Evolutionary conservation across 1,139 yeast genomes (phyloP).

Genomic region (Lodderomyces pseudojiufengensis): DNA sequence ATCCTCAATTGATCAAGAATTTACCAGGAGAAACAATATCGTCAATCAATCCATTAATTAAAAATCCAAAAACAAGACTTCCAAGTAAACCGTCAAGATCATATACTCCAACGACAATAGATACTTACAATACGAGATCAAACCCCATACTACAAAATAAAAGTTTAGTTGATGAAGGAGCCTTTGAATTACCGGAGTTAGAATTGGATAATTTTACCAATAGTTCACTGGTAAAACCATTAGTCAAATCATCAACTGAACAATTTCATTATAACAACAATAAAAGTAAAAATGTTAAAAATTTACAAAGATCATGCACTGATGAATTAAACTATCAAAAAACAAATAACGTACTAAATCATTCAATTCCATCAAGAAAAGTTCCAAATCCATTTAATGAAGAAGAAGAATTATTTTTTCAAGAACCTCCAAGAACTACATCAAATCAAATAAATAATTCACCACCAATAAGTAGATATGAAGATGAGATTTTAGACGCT

Average conservation of each 20-base stretch:
- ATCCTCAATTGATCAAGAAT: no score
- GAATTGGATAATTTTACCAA: no score
- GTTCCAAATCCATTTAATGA: conserved; percentile 2
- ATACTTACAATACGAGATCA: no score
- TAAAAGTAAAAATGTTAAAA: not conserved
- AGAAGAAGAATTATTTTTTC: conserved; percentile 1
- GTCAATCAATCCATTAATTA: no score
- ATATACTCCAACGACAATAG: conserved; percentile 1
- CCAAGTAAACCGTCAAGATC: conserved; percentile 2
- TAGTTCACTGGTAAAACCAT: not conserved
- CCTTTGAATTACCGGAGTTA: no score
- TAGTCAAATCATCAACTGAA: conserved; percentile 1
- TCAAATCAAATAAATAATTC: not conserved
- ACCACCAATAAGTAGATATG: not conserved
- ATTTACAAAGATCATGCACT: conserved; percentile 3
- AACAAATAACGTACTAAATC: no score
- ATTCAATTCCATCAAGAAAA: not conserved
- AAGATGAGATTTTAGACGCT: conserved; percentile 4
- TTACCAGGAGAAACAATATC: no score
- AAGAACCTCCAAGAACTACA: not conserved
- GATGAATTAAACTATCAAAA: conserved; percentile 3
- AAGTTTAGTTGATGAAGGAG: no score
- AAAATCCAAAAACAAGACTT: not conserved
- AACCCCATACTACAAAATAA: no score
- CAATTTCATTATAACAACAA: not conserved